Evolutionary conservation across 805 yeast species (phyloP).

Genomic region (Monosporozyma aquatica): DNA sequence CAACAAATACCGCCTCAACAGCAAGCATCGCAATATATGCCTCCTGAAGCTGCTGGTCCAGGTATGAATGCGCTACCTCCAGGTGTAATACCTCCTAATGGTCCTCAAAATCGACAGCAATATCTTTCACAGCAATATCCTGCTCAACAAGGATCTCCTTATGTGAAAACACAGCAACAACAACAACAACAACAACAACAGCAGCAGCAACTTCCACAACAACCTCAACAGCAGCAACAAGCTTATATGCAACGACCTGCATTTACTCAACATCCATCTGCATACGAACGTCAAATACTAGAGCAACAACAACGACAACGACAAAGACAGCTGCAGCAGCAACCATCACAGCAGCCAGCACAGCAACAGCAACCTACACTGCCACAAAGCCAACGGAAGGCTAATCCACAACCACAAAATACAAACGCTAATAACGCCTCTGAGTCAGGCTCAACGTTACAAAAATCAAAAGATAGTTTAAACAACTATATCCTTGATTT

Average conservation of each 20-base stretch:
- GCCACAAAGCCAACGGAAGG: not conserved
- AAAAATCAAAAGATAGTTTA: slow-evolving; percentile 3
- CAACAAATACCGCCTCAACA: not conserved
- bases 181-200: not conserved
- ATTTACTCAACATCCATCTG: not conserved
- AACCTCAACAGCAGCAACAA: not conserved
- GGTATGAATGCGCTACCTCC: not conserved
- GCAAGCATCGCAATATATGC: not conserved
- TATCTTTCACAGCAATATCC: not conserved
- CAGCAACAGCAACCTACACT: not conserved
- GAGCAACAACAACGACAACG: not conserved
- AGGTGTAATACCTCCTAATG: too few relatives aligned
- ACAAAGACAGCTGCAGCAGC: not conserved
- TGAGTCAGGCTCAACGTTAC: not conserved
- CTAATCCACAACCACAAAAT: slow-evolving; percentile 1
- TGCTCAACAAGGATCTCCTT: not conserved
- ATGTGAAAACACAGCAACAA: not conserved
- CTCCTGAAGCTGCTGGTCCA: not conserved
- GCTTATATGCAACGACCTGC: not conserved
- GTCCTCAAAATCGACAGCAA: not conserved
- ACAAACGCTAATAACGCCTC: not conserved
- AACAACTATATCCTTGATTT: slow-evolving; percentile 85
- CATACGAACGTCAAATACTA: not conserved
- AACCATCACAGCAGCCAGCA: not conserved
- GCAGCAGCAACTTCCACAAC: not conserved